Evolutionary conservation across 768 basidiomycete genomes (phyloP).

Genomic region (Termitomyces bulborhizus): DNA sequence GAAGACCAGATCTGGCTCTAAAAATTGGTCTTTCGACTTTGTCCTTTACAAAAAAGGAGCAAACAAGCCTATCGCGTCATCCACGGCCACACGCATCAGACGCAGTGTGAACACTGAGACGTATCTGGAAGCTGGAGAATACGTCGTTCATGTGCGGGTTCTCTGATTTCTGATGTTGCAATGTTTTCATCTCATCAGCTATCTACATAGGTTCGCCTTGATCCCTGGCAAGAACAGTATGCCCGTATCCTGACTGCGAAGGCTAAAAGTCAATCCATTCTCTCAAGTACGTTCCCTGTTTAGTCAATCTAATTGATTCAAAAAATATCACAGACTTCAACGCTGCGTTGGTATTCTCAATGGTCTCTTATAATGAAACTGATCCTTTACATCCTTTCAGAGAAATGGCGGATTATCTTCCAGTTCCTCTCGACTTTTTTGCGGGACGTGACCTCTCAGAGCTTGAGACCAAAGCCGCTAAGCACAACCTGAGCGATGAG

Average conservation of each 20-base stretch:
- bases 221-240: constrained; percentile 14
- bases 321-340: constrained; percentile 18
- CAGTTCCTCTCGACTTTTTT: constrained; percentile 20
- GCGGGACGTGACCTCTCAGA: constrained; percentile 25
- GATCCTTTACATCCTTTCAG: constrained; percentile 6
- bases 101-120: constrained; percentile 24
- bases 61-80: constrained; percentile 18
- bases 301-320: neutral
- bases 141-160: constrained; percentile 22
- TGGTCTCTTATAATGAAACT: neutral
- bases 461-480: constrained; percentile 16
- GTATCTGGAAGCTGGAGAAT: constrained; percentile 20
- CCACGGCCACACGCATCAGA: constrained; percentile 9
- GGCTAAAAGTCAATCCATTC: constrained; percentile 25
- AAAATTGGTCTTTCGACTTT: constrained; percentile 29
- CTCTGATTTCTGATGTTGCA: neutral
- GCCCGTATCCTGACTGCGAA: constrained; percentile 22
- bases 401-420: constrained; percentile 11
- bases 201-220: constrained; percentile 11
- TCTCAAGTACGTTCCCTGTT: constrained; percentile 20
- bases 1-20: constrained; percentile 19
- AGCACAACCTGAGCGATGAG: neutral
- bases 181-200: neutral
- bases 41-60: constrained; percentile 28
- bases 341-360: constrained; percentile 10